Evolutionary conservation across 305 asterid species (phyloP).

Genomic region (Nicotiana rustica): DNA sequence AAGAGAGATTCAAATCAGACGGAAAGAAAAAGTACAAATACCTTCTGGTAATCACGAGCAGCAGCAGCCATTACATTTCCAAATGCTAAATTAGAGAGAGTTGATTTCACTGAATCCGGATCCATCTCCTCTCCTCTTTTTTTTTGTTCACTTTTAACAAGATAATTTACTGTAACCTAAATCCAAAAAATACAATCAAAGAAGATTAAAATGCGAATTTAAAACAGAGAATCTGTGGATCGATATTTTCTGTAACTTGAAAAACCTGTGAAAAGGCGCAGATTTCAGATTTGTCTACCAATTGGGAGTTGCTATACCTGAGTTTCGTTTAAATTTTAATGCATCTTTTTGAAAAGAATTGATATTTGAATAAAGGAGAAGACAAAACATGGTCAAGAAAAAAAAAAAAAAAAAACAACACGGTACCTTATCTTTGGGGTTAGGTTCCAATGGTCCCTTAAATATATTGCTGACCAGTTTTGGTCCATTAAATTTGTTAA

Average conservation of each 20-base stretch:
- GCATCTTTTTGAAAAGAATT: neutral
- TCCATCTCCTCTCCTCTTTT: slow-evolving; percentile 57
- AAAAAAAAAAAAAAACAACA: too few relatives aligned
- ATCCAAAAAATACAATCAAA: slow-evolving; percentile 9
- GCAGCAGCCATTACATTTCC: slow-evolving; percentile 99
- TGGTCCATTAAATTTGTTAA: too few relatives aligned
- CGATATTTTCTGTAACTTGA: neutral
- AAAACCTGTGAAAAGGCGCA: slow-evolving; percentile 16
- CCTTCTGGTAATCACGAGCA: slow-evolving; percentile 97
- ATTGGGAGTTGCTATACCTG: neutral
- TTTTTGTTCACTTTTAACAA: neutral
- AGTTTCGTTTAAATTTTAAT: neutral
- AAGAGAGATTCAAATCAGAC: neutral
- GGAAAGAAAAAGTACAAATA: slow-evolving; percentile 16
- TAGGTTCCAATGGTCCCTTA: too few relatives aligned
- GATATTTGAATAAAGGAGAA: neutral
- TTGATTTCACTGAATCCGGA: slow-evolving; percentile 87
- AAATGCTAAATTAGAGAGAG: slow-evolving; percentile 79
- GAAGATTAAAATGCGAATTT: neutral
- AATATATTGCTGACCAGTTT: too few relatives aligned
- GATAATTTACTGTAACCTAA: neutral
- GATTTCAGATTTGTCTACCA: slow-evolving; percentile 21
- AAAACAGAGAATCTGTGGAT: neutral
- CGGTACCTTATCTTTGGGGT: too few relatives aligned
- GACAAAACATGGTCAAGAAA: too few relatives aligned